phyloP scores from a whole-genome alignment of 805 yeast genomes.

The Kluyveromyces siamensis region DNA sequence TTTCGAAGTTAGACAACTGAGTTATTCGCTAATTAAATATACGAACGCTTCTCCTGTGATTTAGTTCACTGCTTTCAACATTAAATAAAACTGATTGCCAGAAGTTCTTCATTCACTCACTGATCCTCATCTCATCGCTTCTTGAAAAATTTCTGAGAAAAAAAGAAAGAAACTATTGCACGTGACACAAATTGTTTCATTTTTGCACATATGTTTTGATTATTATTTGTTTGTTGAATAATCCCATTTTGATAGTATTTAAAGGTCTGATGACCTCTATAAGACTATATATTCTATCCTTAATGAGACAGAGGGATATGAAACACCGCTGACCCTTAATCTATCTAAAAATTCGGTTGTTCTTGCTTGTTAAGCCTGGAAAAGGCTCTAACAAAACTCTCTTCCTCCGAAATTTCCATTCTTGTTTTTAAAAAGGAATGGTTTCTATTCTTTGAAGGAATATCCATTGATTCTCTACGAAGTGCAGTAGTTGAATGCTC shows the following conservation, averaged over 20 bases:
- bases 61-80: background rate
- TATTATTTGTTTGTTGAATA: too few species aligned
- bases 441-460: slow-evolving; percentile 23
- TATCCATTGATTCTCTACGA: slow-evolving; percentile 26
- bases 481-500: background rate
- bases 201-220: too few species aligned
- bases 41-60: background rate
- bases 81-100: background rate
- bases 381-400: slow-evolving; percentile 11
- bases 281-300: background rate
- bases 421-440: slow-evolving; percentile 23
- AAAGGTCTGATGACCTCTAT: too few species aligned
- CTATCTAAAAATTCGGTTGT: background rate
- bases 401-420: slow-evolving; percentile 27
- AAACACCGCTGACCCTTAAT: background rate
- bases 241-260: too few species aligned
- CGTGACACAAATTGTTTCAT: background rate
- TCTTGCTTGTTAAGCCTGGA: slow-evolving; percentile 3
- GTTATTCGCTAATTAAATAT: background rate
- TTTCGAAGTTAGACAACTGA: background rate
- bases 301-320: background rate
- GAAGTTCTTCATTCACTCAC: background rate
- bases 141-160: slow-evolving; percentile 3
- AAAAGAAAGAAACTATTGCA: background rate
- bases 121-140: slow-evolving; percentile 8